Evolutionary conservation across 345 rosid species (phyloP).

Genomic region (Psidium friedrichsthalianum): DNA sequence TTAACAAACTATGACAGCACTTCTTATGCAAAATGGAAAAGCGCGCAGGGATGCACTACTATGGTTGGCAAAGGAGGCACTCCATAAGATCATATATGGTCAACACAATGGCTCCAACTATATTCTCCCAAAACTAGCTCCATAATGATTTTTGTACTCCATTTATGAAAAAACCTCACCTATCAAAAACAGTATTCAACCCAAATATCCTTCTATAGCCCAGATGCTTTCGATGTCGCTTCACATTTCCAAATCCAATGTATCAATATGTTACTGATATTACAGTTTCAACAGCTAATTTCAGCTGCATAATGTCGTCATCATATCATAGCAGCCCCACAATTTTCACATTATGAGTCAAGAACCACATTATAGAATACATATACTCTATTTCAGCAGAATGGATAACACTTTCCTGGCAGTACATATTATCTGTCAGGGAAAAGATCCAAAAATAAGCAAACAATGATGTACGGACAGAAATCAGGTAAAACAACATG

Average conservation of each 20-base stretch:
- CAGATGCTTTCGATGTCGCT: background rate
- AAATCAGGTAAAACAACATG: background rate
- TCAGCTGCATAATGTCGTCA: background rate
- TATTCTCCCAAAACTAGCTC: background rate
- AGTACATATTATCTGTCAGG: background rate
- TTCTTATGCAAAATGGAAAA: background rate
- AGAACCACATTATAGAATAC: background rate
- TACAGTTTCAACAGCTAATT: background rate
- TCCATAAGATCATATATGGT: background rate
- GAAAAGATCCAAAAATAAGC: background rate
- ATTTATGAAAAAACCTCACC: background rate
- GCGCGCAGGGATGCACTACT: background rate
- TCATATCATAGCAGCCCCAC: background rate
- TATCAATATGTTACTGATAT: background rate
- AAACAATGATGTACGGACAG: background rate
- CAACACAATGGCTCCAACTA: background rate
- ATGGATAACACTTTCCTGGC: background rate
- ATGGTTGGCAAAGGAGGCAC: background rate
- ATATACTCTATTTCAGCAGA: background rate
- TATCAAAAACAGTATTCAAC: background rate
- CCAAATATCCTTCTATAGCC: background rate
- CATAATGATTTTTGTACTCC: background rate
- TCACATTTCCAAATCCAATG: background rate
- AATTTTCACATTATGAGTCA: background rate
- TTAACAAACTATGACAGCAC: background rate